phyloP scores from a whole-genome alignment of 306 rosid genomes.

The Medicago ruthenica region DNA sequence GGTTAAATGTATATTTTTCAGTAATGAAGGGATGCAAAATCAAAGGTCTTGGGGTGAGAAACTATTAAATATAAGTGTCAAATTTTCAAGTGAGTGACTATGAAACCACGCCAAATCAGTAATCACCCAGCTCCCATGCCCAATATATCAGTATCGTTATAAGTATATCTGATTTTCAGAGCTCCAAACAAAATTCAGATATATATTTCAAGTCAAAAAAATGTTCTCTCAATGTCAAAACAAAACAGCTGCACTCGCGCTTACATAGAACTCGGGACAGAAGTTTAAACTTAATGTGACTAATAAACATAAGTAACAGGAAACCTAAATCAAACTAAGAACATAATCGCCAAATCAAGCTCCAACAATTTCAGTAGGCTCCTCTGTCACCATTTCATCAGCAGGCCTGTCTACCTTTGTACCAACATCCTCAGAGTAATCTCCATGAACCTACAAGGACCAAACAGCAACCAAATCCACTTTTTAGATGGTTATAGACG shows the following conservation, averaged over 20 bases:
- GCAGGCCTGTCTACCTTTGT: conserved; percentile 87
- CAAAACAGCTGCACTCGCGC: conserved; percentile 4
- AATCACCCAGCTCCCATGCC: neutral
- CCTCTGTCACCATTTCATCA: conserved; percentile 65
- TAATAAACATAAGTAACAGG: conserved; percentile 10
- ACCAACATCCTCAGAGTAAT: conserved; percentile 76
- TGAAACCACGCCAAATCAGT: neutral
- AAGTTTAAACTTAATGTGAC: conserved; percentile 20
- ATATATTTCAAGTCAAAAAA: conserved; percentile 42
- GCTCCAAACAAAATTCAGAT: conserved; percentile 1
- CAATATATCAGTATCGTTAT: too few relatives aligned
- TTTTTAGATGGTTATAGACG: neutral
- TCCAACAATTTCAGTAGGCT: conserved; percentile 70
- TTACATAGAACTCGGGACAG: conserved; percentile 1
- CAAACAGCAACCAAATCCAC: neutral
- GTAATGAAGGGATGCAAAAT: neutral
- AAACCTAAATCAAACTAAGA: conserved; percentile 27
- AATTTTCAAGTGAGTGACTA: too few relatives aligned
- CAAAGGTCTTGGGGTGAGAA: neutral
- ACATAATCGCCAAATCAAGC: conserved; percentile 52
- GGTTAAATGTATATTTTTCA: neutral
- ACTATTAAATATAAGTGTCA: neutral
- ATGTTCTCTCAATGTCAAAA: neutral
- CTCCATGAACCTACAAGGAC: conserved; percentile 78
- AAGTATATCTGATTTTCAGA: neutral